Evolutionary conservation across 2,329 filamentous ascomycete genomes (phyloP).

Genomic region (Aureobasidium musti): DNA sequence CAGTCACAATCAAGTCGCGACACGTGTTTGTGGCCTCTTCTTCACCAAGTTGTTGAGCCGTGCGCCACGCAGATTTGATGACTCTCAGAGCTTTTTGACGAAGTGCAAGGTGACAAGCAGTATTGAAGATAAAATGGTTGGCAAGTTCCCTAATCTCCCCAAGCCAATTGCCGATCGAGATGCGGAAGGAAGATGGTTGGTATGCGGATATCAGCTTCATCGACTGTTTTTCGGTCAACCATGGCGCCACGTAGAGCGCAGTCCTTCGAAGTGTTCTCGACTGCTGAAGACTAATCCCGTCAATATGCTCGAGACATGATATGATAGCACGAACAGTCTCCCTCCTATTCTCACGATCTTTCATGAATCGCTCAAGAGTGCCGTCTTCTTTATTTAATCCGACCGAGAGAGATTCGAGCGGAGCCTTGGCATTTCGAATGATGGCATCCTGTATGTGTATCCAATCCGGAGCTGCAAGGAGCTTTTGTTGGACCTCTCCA

Average conservation of each 20-base stretch:
- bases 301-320: conserved; percentile 15
- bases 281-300: conserved; percentile 23
- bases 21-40: conserved; percentile 18
- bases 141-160: conserved; percentile 25
- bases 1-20: conserved; percentile 13
- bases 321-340: conserved; percentile 7
- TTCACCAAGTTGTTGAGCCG: conserved; percentile 26
- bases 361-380: conserved; percentile 16
- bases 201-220: conserved; percentile 26
- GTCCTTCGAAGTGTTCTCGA: conserved; percentile 14
- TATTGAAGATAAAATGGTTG: conserved; percentile 17
- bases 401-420: conserved; percentile 3
- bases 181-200: conserved; percentile 27
- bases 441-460: conserved; percentile 27
- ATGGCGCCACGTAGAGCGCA: conserved; percentile 17
- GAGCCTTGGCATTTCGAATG: conserved; percentile 19
- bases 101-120: conserved; percentile 4
- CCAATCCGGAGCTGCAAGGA: conserved; percentile 22
- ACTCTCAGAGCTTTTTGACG: conserved; percentile 24
- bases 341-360: conserved; percentile 15
- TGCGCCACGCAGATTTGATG: conserved; percentile 21
- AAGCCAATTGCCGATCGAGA: conserved; percentile 28
- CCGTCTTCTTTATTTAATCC: conserved; percentile 12
- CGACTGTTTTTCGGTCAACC: conserved; percentile 21
- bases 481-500: conserved; percentile 12